Percentiles rank a stretch among this genome's conserved stretches.
Evolutionary conservation across 129 eudicot species (phyloP).

Genomic region (Heracleum sosnowskyi): DNA sequence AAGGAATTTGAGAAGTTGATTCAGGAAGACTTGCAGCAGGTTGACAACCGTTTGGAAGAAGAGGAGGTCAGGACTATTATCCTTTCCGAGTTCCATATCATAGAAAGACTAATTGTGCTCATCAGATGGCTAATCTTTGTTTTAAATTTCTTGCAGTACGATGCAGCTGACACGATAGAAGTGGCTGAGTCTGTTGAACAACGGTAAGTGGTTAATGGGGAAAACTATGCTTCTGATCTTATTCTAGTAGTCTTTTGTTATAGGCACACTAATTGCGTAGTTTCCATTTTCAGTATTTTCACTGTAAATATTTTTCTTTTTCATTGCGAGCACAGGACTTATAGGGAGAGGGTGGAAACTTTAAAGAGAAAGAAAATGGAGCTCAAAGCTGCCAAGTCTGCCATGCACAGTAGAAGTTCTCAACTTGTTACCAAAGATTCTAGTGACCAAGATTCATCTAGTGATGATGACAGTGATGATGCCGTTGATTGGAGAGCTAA

Average conservation of each 20-base stretch:
- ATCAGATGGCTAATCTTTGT: not conserved
- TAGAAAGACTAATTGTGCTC: not conserved
- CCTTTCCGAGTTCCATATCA: not conserved
- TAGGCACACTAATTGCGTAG: not conserved
- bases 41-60: constrained; percentile 84
- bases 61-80: constrained; percentile 61
- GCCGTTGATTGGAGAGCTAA: constrained; percentile 94
- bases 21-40: constrained; percentile 73
- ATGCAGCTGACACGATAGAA: constrained; percentile 93
- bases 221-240: not conserved
- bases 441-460: constrained; percentile 48
- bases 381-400: constrained; percentile 54
- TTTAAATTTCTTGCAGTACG: constrained; percentile 45
- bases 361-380: constrained; percentile 69
- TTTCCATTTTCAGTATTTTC: not conserved
- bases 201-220: constrained; percentile 32
- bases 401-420: constrained; percentile 20
- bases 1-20: constrained; percentile 89
- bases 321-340: constrained; percentile 41
- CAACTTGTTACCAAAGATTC: constrained; percentile 31
- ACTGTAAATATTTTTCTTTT: not conserved
- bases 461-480: constrained; percentile 74
- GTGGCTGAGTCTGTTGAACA: constrained; percentile 86
- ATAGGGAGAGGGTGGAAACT: constrained; percentile 68
- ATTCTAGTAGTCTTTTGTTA: not conserved